A percentile compares a stretch with the other conserved stretches of the same genome.
phyloP scores from a whole-genome alignment of 192 early-diverging fungal species.

The Coemansia sp. region DNA sequence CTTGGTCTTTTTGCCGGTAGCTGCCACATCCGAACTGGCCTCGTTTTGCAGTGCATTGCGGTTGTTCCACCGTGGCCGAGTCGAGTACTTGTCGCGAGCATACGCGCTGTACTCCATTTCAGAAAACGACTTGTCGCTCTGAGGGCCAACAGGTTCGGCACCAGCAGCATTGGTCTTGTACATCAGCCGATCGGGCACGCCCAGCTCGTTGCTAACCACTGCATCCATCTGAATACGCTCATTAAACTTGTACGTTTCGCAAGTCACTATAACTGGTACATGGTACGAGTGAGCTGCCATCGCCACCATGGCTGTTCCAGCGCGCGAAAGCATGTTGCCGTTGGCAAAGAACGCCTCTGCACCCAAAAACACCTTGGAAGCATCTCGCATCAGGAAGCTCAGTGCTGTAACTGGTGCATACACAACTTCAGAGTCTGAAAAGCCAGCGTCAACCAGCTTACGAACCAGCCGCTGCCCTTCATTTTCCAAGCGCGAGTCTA shows the following conservation, averaged over 20 bases:
- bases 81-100: conserved; percentile 51
- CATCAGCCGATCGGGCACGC: conserved; percentile 83
- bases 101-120: conserved; percentile 55
- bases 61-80: conserved; percentile 51
- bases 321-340: conserved; percentile 85
- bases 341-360: conserved; percentile 89
- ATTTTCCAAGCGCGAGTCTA: conserved; percentile 82
- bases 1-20: conserved; percentile 21
- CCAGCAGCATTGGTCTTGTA: conserved; percentile 42
- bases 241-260: conserved; percentile 96
- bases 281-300: conserved; percentile 83
- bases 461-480: conserved; percentile 67
- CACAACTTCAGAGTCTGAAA: conserved; percentile 27
- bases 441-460: conserved; percentile 39
- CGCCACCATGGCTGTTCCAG: conserved; percentile 86
- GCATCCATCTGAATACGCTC: conserved; percentile 91
- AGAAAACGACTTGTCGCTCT: conserved; percentile 27
- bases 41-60: conserved; percentile 13
- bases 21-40: conserved; percentile 7
- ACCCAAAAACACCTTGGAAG: conserved; percentile 93
- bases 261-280: conserved; percentile 93
- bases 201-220: conserved; percentile 95
- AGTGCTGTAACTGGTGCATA: conserved; percentile 52
- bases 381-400: conserved; percentile 77
- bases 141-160: conserved; percentile 40